phyloP scores from a whole-genome alignment of 306 rosid species.

The Cicer cuneatum region DNA sequence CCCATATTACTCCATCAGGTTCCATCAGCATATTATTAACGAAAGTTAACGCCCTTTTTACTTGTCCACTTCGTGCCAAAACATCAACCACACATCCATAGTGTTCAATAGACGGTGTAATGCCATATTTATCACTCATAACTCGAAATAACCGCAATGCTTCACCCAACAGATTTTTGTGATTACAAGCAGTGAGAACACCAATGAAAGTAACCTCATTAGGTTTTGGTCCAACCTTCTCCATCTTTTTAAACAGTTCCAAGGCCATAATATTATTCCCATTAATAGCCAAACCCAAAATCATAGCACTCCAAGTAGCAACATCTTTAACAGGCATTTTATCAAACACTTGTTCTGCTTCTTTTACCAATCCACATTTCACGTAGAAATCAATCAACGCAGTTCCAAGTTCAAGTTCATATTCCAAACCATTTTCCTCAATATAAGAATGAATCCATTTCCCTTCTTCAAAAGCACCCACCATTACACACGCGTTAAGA shows the following conservation, averaged over 20 bases:
- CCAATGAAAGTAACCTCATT: conserved; percentile 62
- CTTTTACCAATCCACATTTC: conserved; percentile 43
- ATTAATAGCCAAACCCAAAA: conserved; percentile 52
- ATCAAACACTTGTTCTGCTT: conserved; percentile 40
- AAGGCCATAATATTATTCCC: conserved; percentile 51
- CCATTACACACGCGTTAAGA: conserved; percentile 48
- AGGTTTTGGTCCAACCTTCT: conserved; percentile 61
- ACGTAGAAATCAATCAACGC: conserved; percentile 50
- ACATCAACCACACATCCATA: conserved; percentile 67
- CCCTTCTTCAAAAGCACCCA: conserved; percentile 54
- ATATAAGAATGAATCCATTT: conserved; percentile 49
- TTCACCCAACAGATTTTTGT: conserved; percentile 43
- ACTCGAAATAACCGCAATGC: conserved; percentile 44
- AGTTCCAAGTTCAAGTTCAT: conserved; percentile 49
- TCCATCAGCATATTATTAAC: conserved; percentile 52
- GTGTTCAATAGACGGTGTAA: conserved; percentile 58
- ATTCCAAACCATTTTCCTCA: conserved; percentile 41
- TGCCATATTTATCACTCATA: conserved; percentile 57
- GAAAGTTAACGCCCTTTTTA: conserved; percentile 50
- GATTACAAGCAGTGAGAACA: conserved; percentile 65
- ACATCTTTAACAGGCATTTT: conserved; percentile 45
- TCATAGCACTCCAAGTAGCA: conserved; percentile 58
- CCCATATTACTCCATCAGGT: conserved; percentile 54
- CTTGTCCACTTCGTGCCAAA: conserved; percentile 57
- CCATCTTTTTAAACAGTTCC: conserved; percentile 56